Percentiles rank a stretch among this genome's conserved stretches.
Conservation (phyloP, 257 asterid species). For the Solanum sparsipilum region DNA sequence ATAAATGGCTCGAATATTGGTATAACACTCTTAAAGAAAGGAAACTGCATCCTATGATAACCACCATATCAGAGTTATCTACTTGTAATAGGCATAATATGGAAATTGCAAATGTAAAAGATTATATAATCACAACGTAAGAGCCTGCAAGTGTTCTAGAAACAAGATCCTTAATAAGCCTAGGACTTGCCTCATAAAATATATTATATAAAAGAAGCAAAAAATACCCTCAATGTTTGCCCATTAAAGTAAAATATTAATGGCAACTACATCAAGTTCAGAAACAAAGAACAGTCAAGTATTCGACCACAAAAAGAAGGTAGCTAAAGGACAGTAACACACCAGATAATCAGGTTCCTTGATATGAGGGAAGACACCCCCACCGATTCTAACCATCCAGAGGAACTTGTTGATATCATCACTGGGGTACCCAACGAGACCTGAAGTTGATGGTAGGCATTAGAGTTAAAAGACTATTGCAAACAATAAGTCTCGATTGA, state of each 20-base stretch:
- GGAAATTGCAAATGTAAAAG: not conserved
- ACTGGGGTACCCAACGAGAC: slow-evolving; percentile 97
- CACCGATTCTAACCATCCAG: slow-evolving; percentile 99
- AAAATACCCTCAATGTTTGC: not conserved
- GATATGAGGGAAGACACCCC: slow-evolving; percentile 97
- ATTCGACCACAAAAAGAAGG: not conserved
- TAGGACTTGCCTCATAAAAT: not conserved
- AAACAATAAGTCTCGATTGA: not conserved
- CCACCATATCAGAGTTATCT: not conserved
- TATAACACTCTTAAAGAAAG: not conserved
- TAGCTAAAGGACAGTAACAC: slow-evolving; percentile 6
- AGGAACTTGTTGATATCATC: slow-evolving; percentile 97
- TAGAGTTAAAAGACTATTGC: slow-evolving; percentile 3
- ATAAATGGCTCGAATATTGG: not conserved
- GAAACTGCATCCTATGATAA: not conserved
- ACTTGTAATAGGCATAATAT: not conserved
- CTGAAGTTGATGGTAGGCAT: slow-evolving; percentile 36
- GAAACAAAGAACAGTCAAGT: not conserved
- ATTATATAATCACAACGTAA: not conserved
- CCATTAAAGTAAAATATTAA: not conserved
- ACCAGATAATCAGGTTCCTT: slow-evolving; percentile 99
- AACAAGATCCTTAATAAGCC: not conserved
- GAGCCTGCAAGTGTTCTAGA: not conserved
- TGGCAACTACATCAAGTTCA: not conserved
- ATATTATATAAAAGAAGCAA: not conserved